phyloP scores from a whole-genome alignment of 495 filamentous ascomycete species.

The Aspergillus saccharolyticus region DNA sequence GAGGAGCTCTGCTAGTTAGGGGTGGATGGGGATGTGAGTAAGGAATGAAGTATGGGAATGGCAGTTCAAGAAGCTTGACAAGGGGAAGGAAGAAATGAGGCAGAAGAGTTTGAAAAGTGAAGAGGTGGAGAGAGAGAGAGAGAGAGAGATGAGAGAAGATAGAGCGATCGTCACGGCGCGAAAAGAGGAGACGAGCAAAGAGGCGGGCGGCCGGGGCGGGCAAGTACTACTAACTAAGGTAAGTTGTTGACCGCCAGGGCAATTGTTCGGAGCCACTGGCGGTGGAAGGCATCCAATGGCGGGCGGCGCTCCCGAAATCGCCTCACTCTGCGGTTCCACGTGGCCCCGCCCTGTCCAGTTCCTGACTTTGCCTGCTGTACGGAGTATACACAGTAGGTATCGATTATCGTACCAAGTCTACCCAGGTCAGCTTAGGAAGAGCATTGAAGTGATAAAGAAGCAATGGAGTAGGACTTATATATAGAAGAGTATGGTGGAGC shows the following conservation, averaged over 20 bases:
- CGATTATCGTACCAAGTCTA: too few relatives aligned
- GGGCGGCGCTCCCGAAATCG: constrained; percentile 3
- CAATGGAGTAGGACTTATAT: too few relatives aligned
- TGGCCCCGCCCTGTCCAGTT: constrained; percentile 26
- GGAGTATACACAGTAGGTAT: too few relatives aligned
- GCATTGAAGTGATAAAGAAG: too few relatives aligned
- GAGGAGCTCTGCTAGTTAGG: too few relatives aligned
- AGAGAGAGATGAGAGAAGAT: constrained; percentile 14
- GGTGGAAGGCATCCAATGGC: constrained; percentile 6
- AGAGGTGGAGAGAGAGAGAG: constrained; percentile 11
- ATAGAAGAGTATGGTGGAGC: too few relatives aligned
- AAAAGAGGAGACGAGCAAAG: constrained; percentile 16
- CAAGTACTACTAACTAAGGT: too few relatives aligned
- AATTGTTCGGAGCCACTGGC: not conserved
- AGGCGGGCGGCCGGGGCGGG: constrained; percentile 5
- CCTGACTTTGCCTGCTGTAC: not conserved
- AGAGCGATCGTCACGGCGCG: constrained; percentile 1
- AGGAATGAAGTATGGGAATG: constrained; percentile 12
- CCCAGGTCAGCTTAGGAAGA: too few relatives aligned
- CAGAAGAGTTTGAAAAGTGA: not conserved
- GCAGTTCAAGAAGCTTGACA: constrained; percentile 3
- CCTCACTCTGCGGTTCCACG: constrained; percentile 45
- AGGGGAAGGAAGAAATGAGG: constrained; percentile 7
- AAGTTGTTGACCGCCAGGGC: constrained; percentile 15
- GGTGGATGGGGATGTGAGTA: not conserved